These are phyloP conservation scores for Vachellia pachyceras DNA, from an alignment of 306 rosid genomes.

Conservation along the genomic window DNA sequence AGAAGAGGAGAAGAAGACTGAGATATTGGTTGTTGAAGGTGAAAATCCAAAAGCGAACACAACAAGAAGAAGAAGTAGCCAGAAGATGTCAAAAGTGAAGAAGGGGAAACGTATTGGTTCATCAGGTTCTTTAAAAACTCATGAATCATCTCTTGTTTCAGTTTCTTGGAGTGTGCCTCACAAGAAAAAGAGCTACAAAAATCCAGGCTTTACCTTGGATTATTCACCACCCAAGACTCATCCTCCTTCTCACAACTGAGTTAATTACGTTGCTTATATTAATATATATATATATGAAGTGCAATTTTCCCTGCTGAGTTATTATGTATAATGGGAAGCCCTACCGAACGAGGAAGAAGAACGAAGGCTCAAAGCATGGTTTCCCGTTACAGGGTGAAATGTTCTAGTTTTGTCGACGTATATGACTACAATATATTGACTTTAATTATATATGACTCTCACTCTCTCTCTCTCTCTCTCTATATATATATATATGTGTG, in stretches of 20 bases:
- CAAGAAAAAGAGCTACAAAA: constrained; percentile 52
- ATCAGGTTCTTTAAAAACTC: constrained; percentile 6
- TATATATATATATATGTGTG: neutral
- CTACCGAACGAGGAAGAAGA: neutral
- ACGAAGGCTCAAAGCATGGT: neutral
- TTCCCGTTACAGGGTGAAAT: constrained; percentile 8
- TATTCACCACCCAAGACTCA: constrained; percentile 76
- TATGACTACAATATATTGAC: neutral
- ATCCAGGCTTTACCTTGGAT: constrained; percentile 63
- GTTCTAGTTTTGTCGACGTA: constrained; percentile 17
- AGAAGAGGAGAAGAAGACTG: constrained; percentile 8
- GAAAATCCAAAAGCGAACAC: constrained; percentile 1
- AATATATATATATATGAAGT: neutral
- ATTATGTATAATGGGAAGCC: constrained; percentile 13
- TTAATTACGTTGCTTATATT: neutral
- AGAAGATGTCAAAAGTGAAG: neutral
- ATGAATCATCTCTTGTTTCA: constrained; percentile 25
- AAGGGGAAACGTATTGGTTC: constrained; percentile 1
- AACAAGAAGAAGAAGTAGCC: neutral
- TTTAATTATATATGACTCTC: neutral
- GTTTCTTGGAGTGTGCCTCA: constrained; percentile 59
- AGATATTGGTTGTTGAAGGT: constrained; percentile 2
- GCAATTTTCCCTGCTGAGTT: neutral
- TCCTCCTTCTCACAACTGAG: constrained; percentile 74
- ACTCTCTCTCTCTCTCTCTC: too few relatives aligned